Conservation (phyloP, 768 basidiomycete species). For the Hemileccinum rubropunctum region DNA sequence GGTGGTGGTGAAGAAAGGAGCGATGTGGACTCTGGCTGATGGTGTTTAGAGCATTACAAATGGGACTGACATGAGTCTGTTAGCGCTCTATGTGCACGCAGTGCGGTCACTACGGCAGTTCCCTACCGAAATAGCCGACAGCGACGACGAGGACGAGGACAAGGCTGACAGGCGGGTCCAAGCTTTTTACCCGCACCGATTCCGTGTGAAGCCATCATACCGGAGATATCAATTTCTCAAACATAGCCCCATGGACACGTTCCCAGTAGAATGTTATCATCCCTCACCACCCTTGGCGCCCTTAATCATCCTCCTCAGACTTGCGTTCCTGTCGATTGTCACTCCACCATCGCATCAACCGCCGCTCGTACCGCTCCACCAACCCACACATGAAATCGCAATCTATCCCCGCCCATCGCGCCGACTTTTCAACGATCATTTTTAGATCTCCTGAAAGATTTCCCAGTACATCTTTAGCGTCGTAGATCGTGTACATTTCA, state of each 20-base stretch:
- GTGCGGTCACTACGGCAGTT: conserved; percentile 10
- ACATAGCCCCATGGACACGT: not conserved
- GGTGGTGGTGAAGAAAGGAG: conserved; percentile 25
- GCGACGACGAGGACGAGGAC: conserved; percentile 3
- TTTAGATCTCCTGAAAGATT: conserved; percentile 49
- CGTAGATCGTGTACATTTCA: conserved; percentile 60
- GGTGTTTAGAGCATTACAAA: conserved; percentile 36
- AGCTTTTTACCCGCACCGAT: conserved; percentile 7
- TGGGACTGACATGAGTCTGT: conserved; percentile 24
- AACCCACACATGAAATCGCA: conserved; percentile 50
- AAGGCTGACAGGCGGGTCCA: no score
- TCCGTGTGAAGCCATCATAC: conserved; percentile 7
- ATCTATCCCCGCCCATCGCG: conserved; percentile 53
- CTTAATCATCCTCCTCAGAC: conserved; percentile 18
- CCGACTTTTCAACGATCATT: conserved; percentile 49
- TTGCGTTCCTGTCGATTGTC: conserved; percentile 23
- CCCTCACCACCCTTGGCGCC: conserved; percentile 3
- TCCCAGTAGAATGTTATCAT: not conserved
- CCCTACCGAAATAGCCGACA: conserved; percentile 20
- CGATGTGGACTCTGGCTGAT: conserved; percentile 9
- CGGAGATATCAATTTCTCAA: not conserved
- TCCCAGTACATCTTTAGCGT: conserved; percentile 66
- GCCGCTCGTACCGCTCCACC: conserved; percentile 64
- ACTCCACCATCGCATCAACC: conserved; percentile 53
- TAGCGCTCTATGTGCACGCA: not conserved